A percentile compares a stretch with the other conserved stretches of the same genome.
Conservation (phyloP, 2,329 filamentous ascomycete genomes). For the Paecilomyces sp. region DNA sequence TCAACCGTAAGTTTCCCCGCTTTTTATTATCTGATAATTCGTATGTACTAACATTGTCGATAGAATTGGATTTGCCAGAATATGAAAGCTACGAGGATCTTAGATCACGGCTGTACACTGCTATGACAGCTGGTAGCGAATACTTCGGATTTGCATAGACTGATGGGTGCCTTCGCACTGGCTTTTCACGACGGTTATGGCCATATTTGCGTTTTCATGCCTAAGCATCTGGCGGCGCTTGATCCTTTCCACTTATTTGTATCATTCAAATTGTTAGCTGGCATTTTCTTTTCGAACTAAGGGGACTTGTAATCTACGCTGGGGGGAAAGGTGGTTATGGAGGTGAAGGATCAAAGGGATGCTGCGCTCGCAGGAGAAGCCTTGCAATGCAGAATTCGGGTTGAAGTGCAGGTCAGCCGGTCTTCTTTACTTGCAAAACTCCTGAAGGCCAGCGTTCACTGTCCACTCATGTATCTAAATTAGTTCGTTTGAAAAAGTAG, state of each 20-base stretch:
- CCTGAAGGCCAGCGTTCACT: not conserved
- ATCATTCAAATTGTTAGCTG: constrained; percentile 7
- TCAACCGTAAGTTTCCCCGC: constrained; percentile 73
- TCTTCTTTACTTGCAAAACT: constrained; percentile 2
- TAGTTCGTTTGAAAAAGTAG: constrained; percentile 1
- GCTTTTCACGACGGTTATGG: constrained; percentile 7
- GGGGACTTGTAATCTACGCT: constrained; percentile 1
- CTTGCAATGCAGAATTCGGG: constrained; percentile 8
- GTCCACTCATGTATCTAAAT: constrained; percentile 7
- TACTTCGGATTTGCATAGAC: constrained; percentile 91
- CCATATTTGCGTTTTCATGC: constrained; percentile 14
- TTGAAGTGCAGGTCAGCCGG: constrained; percentile 38
- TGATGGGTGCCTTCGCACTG: constrained; percentile 4
- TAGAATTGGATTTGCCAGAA: constrained; percentile 95
- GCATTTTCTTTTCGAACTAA: constrained; percentile 1
- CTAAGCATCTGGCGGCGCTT: constrained; percentile 31
- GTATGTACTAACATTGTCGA: constrained; percentile 25
- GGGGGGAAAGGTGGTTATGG: not conserved
- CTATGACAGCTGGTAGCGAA: constrained; percentile 95
- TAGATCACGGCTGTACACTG: constrained; percentile 80
- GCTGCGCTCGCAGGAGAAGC: constrained; percentile 8
- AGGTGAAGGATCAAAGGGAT: constrained; percentile 7
- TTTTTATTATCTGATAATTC: not conserved
- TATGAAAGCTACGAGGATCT: constrained; percentile 94
- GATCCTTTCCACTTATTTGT: constrained; percentile 13